phyloP scores from a whole-genome alignment of 176 grass and related monocot species.

The Aegilops longissima region DNA sequence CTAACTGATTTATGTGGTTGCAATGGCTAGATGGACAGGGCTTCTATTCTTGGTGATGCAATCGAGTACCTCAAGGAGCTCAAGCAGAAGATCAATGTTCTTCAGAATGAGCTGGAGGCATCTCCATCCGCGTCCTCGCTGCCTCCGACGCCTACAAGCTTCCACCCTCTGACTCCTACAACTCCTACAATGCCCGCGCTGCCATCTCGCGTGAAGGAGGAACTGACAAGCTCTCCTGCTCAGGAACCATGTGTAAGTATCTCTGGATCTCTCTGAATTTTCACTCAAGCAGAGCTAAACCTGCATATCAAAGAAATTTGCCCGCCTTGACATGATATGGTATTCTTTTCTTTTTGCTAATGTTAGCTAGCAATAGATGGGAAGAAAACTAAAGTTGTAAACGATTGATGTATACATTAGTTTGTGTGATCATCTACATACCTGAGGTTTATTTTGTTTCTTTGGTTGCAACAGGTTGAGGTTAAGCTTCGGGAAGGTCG shows the following conservation, averaged over 20 bases:
- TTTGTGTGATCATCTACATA: neutral
- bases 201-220: constrained; percentile 68
- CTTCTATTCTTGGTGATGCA: constrained; percentile 86
- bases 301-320: neutral
- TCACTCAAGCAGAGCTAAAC: neutral
- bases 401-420: neutral
- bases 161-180: constrained; percentile 68
- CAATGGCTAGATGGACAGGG: constrained; percentile 82
- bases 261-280: neutral
- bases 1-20: constrained; percentile 14
- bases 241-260: constrained; percentile 6
- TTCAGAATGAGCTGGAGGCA: constrained; percentile 82
- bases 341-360: constrained; percentile 4
- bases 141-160: constrained; percentile 72
- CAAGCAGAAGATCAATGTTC: constrained; percentile 76
- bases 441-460: neutral
- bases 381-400: too few species aligned
- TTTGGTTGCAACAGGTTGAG: constrained; percentile 50
- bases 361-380: neutral
- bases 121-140: constrained; percentile 59
- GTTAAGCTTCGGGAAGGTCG: constrained; percentile 85
- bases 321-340: neutral
- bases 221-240: constrained; percentile 65
- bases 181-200: constrained; percentile 56
- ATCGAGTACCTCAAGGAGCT: constrained; percentile 93